Conservation (phyloP, 768 basidiomycete genomes). For the Mycena maculata region DNA sequence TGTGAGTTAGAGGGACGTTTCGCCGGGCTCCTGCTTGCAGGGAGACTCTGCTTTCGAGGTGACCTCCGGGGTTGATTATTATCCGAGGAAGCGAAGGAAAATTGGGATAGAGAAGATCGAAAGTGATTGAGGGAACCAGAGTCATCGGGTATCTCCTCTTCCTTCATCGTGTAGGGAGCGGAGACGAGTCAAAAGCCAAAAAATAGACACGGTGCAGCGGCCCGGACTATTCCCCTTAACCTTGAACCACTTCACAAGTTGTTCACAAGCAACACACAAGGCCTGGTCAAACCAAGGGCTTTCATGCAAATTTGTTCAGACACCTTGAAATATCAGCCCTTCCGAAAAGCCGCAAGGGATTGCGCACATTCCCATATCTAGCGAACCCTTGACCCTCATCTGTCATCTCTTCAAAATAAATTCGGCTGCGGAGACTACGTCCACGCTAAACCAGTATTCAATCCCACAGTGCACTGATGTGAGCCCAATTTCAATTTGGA, state of each 20-base stretch:
- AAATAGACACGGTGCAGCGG: too few relatives aligned
- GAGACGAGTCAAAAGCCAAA: too few relatives aligned
- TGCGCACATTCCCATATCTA: too few relatives aligned
- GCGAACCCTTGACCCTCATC: not conserved
- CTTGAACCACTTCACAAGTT: too few relatives aligned
- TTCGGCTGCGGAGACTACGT: not conserved
- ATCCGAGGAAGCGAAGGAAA: slow-evolving; percentile 14
- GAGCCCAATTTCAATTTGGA: not conserved
- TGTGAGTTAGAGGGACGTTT: not conserved
- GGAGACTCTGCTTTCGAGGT: slow-evolving; percentile 23
- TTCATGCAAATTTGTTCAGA: too few relatives aligned
- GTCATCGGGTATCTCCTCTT: slow-evolving; percentile 1
- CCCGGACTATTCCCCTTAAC: too few relatives aligned
- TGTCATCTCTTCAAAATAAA: not conserved
- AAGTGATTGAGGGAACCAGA: slow-evolving; percentile 11
- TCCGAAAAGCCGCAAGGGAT: too few relatives aligned
- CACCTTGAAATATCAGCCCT: too few relatives aligned
- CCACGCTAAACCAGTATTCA: too few relatives aligned
- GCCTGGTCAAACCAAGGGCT: too few relatives aligned
- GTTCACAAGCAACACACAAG: too few relatives aligned
- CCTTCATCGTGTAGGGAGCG: slow-evolving; percentile 6
- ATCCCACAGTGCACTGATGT: not conserved
- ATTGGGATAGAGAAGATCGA: slow-evolving; percentile 18
- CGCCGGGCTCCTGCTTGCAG: slow-evolving; percentile 5
- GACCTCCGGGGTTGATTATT: slow-evolving; percentile 20